Evolutionary conservation across 2,329 filamentous ascomycete genomes (phyloP).

Genomic region (Xylariaceae sp.): DNA sequence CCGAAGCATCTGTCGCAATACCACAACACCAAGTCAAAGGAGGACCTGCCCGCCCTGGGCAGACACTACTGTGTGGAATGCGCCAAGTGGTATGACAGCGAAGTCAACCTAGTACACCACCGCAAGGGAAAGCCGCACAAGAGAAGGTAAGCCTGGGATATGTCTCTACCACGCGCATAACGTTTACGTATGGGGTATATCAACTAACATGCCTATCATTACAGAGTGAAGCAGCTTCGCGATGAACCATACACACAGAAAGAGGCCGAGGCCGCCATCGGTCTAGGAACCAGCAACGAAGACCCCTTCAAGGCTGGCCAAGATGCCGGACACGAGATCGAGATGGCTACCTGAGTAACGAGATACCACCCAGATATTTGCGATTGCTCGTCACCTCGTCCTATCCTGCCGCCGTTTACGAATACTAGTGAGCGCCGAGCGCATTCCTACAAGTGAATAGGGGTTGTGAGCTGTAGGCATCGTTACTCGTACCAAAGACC

Average conservation of each 20-base stretch:
- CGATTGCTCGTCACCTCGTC: neutral
- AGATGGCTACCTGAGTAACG: slow-evolving; percentile 34
- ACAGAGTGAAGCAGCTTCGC: slow-evolving; percentile 71
- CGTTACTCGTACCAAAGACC: neutral
- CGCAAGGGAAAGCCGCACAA: slow-evolving; percentile 88
- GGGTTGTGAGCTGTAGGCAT: neutral
- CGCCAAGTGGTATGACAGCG: slow-evolving; percentile 92
- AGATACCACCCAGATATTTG: neutral
- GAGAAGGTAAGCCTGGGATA: slow-evolving; percentile 56
- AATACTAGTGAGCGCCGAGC: neutral
- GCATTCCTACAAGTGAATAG: neutral
- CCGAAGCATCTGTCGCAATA: slow-evolving; percentile 75
- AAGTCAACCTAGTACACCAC: slow-evolving; percentile 69
- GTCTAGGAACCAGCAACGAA: slow-evolving; percentile 65
- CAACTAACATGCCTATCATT: slow-evolving; percentile 21
- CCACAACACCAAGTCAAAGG: slow-evolving; percentile 70
- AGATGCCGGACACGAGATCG: slow-evolving; percentile 34
- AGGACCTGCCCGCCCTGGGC: slow-evolving; percentile 85
- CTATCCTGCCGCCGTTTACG: neutral
- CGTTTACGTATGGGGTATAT: slow-evolving; percentile 6
- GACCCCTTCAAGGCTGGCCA: slow-evolving; percentile 26
- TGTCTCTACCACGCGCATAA: neutral
- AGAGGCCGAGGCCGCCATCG: slow-evolving; percentile 75
- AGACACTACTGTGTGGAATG: slow-evolving; percentile 87
- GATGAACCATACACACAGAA: slow-evolving; percentile 84